Conservation (phyloP, 768 basidiomycete genomes). For the Leccinum boreale region DNA sequence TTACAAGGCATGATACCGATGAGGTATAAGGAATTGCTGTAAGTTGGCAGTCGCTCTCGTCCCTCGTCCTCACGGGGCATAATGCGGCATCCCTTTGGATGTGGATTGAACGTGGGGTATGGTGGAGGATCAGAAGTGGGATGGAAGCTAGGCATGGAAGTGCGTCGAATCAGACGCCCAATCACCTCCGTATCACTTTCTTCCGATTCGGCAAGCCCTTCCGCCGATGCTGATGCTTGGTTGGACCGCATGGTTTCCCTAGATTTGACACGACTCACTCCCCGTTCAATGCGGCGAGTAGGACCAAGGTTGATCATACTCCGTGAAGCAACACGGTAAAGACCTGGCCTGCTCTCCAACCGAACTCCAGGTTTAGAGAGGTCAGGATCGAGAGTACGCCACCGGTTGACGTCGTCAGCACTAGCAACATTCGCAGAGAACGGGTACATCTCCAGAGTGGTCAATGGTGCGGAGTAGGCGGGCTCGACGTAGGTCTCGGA, state of each 20-base stretch:
- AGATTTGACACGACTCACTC: conserved; percentile 15
- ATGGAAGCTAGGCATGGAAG: conserved; percentile 70
- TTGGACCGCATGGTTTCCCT: conserved; percentile 11
- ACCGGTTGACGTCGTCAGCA: neutral
- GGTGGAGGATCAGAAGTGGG: conserved; percentile 62
- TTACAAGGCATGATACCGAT: conserved; percentile 83
- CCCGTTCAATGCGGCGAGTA: conserved; percentile 29
- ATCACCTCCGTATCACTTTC: conserved; percentile 27
- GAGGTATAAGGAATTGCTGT: conserved; percentile 80
- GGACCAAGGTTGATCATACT: conserved; percentile 59
- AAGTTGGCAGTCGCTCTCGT: conserved; percentile 71
- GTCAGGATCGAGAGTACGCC: conserved; percentile 2
- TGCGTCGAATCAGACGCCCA: conserved; percentile 49
- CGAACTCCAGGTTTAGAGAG: conserved; percentile 3
- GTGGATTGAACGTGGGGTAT: conserved; percentile 50
- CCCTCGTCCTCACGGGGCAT: conserved; percentile 79
- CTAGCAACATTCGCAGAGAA: conserved; percentile 18
- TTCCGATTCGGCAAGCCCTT: conserved; percentile 13
- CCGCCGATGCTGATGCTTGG: conserved; percentile 7
- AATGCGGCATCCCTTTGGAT: conserved; percentile 19
- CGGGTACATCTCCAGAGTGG: conserved; percentile 8
- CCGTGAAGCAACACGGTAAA: conserved; percentile 58
- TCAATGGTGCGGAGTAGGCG: conserved; percentile 1
- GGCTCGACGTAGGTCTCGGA: conserved; percentile 10
- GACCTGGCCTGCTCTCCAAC: conserved; percentile 34